Evolutionary conservation across 495 filamentous ascomycete species (phyloP), one percentile per base, ranked within the genome.

Genomic region (Penicillium argentinense): DNA sequence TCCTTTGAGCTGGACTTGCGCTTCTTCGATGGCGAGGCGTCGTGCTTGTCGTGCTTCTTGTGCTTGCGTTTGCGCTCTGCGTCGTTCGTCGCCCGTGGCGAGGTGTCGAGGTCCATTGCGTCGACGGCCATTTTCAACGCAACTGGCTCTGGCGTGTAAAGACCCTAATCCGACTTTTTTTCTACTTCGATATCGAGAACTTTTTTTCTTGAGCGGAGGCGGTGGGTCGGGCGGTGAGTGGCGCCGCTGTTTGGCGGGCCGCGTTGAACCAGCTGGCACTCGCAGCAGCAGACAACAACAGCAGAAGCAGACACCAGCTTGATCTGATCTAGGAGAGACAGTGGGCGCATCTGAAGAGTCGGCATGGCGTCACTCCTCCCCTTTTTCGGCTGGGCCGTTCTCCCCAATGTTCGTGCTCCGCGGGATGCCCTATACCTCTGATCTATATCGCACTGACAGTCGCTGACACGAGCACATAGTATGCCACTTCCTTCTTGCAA

Each of bases 401-500:
- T 95, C 38, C 89, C 89, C 34, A 82, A 82, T 47, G 87, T 89
- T 63, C 55, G 83, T 67, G n/a, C n/a, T n/a, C n/a, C n/a, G n/a
- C n/a, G n/a, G n/a, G n/a, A n/a, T n/a, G n/a, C n/a, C n/a, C n/a
- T 39, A 36, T 42, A 5, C 30, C 27, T 23, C n/a, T 24, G 30
- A 21, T 25, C 24, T 26, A 26, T 6, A 47, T 23, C 28, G 4
- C 17, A 39, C 21, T 23, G 22, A 17, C 51, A 34, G 27, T 26
- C 11, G 25, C 25, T 26, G 11, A 26, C 25, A 26, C 30, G 9
- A 33, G n/a, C n/a, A 9, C 19, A 53, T 43, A 92, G 86, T 79
- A 95, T 59, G 86, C 82, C 16, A 91, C 89, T 43, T 81, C 82
- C 51, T 88, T 86, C 71, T 53, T 89, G 9, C 89, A 97, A 55